A percentile compares a stretch with the other conserved stretches of the same genome.
Evolutionary conservation across 768 basidiomycete species (phyloP).

Genomic region (Termitomyces titanicus): DNA sequence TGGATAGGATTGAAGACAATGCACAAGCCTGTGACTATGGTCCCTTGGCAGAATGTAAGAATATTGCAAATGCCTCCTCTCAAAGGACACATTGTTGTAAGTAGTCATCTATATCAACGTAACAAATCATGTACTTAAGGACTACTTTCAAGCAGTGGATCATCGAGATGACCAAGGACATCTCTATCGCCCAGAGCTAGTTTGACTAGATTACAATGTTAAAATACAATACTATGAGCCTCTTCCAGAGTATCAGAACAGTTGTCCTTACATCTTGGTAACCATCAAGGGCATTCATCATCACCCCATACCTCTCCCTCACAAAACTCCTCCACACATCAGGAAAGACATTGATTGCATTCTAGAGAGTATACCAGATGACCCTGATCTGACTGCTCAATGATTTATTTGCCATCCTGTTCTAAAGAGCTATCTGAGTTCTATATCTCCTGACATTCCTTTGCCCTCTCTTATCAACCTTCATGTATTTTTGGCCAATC

Average conservation of each 20-base stretch:
- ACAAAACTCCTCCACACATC: slow-evolving; percentile 14
- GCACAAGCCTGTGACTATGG: neutral
- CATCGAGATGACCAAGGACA: no score
- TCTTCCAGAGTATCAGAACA: slow-evolving; percentile 2
- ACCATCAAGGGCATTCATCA: slow-evolving; percentile 13
- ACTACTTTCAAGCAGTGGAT: no score
- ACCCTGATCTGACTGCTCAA: slow-evolving; percentile 17
- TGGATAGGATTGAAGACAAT: neutral
- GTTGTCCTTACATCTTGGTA: slow-evolving; percentile 17
- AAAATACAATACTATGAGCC: slow-evolving; percentile 2
- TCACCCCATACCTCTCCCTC: slow-evolving; percentile 20
- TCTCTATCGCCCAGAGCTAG: neutral
- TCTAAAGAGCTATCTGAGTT: slow-evolving; percentile 1
- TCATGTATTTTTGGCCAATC: slow-evolving; percentile 19
- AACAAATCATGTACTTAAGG: no score
- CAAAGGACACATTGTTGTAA: neutral
- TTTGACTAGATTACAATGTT: neutral
- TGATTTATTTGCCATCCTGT: slow-evolving; percentile 14
- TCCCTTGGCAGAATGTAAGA: neutral
- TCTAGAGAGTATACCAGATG: slow-evolving; percentile 2
- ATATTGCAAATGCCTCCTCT: neutral
- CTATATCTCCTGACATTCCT: slow-evolving; percentile 4
- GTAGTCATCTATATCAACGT: no score
- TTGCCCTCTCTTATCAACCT: slow-evolving; percentile 14
- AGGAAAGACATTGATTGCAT: slow-evolving; percentile 6